Evolutionary conservation across 768 basidiomycete species (phyloP).

Genomic region (Naganishia vaughanmartiniae): DNA sequence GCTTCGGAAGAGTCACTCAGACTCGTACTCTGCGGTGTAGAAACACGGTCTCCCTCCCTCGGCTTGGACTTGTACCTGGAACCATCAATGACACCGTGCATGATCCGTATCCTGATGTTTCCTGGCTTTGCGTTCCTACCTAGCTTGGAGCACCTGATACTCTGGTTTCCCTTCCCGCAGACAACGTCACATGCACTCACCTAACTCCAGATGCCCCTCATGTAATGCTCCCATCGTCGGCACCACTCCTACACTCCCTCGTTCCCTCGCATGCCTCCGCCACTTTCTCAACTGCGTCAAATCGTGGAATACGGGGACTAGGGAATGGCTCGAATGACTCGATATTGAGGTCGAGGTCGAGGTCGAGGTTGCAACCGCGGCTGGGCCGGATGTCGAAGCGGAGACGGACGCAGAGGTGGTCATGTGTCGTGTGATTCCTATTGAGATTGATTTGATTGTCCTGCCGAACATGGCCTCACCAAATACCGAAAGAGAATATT

Average conservation of each 20-base stretch:
- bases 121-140: not conserved
- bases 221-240: conserved; percentile 98
- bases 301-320: conserved; percentile 49
- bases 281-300: conserved; percentile 57
- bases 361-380: not conserved
- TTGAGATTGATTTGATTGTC: too few species aligned
- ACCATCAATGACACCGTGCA: too few species aligned
- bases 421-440: too few species aligned
- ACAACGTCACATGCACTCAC: conserved; percentile 56
- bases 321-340: not conserved
- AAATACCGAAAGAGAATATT: too few species aligned
- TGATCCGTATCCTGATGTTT: not conserved
- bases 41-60: too few species aligned
- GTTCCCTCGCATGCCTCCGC: conserved; percentile 64
- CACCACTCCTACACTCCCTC: conserved; percentile 82
- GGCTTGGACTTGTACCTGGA: too few species aligned
- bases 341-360: not conserved
- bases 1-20: conserved; percentile 38
- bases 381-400: too few species aligned
- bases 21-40: too few species aligned
- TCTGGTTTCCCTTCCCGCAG: too few species aligned
- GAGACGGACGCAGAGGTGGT: too few species aligned
- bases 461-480: too few species aligned
- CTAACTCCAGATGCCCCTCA: conserved; percentile 84
- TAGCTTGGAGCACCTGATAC: too few species aligned